Evolutionary conservation across 306 rosid species (phyloP), one percentile per base, ranked within the genome.

Genomic region (Begonia masoniana): DNA sequence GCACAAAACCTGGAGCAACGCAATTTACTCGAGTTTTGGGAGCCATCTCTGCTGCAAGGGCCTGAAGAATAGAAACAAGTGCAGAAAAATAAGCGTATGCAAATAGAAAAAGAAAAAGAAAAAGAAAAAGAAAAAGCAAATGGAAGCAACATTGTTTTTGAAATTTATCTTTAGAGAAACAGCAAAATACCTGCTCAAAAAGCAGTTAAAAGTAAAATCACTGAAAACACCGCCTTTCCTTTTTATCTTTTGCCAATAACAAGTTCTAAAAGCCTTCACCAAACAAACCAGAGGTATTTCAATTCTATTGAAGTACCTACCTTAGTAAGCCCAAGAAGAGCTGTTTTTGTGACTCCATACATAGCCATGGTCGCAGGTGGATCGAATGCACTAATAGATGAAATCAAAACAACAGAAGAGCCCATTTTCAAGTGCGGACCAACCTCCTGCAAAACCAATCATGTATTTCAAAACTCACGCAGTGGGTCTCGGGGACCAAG

Each of bases 271-370:
- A 3, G 3, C 7, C 2, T 31, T 3, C 5, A 5, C 39, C 39
- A 31, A 31, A 31, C 9, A 31, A 31, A 31, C 39, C 39, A 4
- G 7, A 31, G 1, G 7, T 31, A 31, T 31, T 31, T 31, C 39
- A 31, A 31, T 31, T 31, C 9, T 62, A 59, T 50, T 43, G 23
- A 58, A 35, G 45, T 59, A 70, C 64, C 2, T 24, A 86, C 99
- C 84, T 92, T 92, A 52, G 95, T 74, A 56, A 92, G 88, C 64
- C 96, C 99, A 35, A 92, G 64, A 54, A 92, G 99, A 42, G 96
- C 96, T 11, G 99, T 92, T 72, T 92, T 92, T 62, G 99, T 86
- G 62, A 92, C 99, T 41, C 96, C 99, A 71, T 92, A 92, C 99
- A 92, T 83, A 68, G 96, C 94, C 94, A 86, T 54, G 64, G 83